A percentile compares a stretch with the other conserved stretches of the same genome.
Conservation (phyloP, 495 filamentous ascomycete species). For the Lepidopterella palustris region DNA sequence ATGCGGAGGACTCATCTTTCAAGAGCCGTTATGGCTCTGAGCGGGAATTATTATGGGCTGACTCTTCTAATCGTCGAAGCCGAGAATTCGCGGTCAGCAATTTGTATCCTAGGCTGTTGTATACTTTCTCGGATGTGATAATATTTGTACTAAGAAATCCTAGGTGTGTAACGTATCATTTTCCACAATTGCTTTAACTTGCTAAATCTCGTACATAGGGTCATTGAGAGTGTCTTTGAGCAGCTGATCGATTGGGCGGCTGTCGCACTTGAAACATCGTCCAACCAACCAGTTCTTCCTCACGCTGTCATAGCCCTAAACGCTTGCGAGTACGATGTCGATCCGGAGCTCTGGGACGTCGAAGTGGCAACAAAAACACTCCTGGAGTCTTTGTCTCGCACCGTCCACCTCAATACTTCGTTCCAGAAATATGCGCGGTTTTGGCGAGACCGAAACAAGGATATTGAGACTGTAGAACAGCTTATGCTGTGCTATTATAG, state of each 20-base stretch:
- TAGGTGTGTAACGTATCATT: slow-evolving; percentile 28
- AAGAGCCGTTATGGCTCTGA: neutral
- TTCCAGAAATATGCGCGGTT: slow-evolving; percentile 8
- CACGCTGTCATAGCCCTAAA: slow-evolving; percentile 16
- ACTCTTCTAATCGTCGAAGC: neutral
- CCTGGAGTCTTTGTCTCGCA: neutral
- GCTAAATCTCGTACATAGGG: neutral
- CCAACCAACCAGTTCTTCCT: slow-evolving; percentile 15
- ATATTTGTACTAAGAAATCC: slow-evolving; percentile 47
- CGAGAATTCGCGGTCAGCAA: slow-evolving; percentile 29
- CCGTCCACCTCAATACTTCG: neutral
- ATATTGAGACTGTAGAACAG: slow-evolving; percentile 31
- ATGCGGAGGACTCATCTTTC: neutral
- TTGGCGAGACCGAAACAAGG: slow-evolving; percentile 10
- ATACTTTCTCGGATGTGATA: slow-evolving; percentile 49
- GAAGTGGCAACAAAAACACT: neutral
- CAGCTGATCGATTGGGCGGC: slow-evolving; percentile 33
- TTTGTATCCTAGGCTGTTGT: slow-evolving; percentile 36
- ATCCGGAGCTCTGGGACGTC: neutral
- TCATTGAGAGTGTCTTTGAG: neutral
- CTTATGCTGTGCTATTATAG: slow-evolving; percentile 36
- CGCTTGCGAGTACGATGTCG: neutral
- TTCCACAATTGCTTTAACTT: neutral
- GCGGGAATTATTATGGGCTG: slow-evolving; percentile 4
- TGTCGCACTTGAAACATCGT: slow-evolving; percentile 24